These are phyloP conservation scores for Daldinia decipiens DNA, from an alignment of 495 filamentous ascomycete species.

Conservation along the genomic window DNA sequence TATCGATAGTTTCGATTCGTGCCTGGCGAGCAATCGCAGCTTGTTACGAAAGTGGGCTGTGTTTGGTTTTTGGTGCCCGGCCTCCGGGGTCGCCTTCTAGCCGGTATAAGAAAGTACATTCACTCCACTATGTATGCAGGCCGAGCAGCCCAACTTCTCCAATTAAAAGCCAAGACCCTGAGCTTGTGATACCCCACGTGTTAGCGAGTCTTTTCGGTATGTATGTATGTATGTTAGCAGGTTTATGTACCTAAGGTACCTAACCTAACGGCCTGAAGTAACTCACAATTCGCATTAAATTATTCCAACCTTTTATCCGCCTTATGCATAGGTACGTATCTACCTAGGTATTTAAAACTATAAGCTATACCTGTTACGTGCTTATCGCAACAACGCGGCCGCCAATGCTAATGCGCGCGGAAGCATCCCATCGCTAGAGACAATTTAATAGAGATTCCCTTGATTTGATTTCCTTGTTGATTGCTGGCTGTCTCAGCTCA, in stretches of 20 bases:
- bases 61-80: constrained; percentile 28
- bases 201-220: neutral
- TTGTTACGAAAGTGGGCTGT: constrained; percentile 46
- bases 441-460: constrained; percentile 18
- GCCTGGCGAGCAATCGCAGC: constrained; percentile 38
- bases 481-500: constrained; percentile 15
- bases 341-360: neutral
- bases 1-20: constrained; percentile 43
- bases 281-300: neutral
- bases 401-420: constrained; percentile 18
- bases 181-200: neutral
- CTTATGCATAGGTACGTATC: neutral
- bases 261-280: neutral
- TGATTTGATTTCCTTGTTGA: no score
- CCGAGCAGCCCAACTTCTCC: neutral
- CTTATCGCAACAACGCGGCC: constrained; percentile 20
- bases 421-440: constrained; percentile 25
- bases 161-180: neutral
- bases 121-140: neutral
- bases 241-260: neutral
- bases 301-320: neutral
- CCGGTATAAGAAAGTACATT: neutral
- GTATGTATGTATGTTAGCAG: no score
- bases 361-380: neutral
- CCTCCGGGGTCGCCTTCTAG: constrained; percentile 30